Base-by-base conservation (phyloP, 768 basidiomycete genomes). In the Suillus variegatus region DNA sequence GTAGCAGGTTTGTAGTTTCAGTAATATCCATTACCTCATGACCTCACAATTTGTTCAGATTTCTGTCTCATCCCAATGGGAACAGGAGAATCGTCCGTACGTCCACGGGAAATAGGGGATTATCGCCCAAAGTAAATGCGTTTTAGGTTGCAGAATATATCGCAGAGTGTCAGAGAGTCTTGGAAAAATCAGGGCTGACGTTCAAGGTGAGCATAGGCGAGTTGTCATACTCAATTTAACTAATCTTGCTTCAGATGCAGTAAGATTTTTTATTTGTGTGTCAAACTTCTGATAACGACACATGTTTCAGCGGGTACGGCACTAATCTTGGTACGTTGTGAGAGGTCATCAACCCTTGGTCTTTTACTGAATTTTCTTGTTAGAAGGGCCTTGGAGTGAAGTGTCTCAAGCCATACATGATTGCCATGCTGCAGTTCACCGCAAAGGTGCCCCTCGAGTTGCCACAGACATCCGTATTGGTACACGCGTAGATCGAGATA, bases 381-480 rank as follows among this genome's bases (percentile, higher is more conserved):
- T 61, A 78, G 92, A 96, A 77, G 95, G 95, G 6, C 90, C 93
- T 0, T 98, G 94, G 94, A 82, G 84, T 28, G 80, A 87, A 60
- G 97, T 99, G 47, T 89, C 85, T 65, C 82, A 90, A 69, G 94
- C 90, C 2, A 97, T 99, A 67, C 92, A 94, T 68, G 92, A 91
- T 66, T 97, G 95, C 74, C 97, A 99, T 73, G 84, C 84, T 32
- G 94, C 93, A 2, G 90, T 95, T 6, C 94, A 96, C 68, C 86
- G 85, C 1, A 84, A 85, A 74, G 93, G 92, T 28, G 85, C 86
- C 0, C 86, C 87, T 18, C 87, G 90, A 61, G 84, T 95, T 62
- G 93, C 93, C 13, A 97, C 96, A 14, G 96, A 99, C 78, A 92
- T 98, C 66, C 90, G 97, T 35, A 96, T 99, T 62, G 97, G 97